Conservation (phyloP, 805 yeast genomes). For the Cyberlindnera euphorbiae region DNA sequence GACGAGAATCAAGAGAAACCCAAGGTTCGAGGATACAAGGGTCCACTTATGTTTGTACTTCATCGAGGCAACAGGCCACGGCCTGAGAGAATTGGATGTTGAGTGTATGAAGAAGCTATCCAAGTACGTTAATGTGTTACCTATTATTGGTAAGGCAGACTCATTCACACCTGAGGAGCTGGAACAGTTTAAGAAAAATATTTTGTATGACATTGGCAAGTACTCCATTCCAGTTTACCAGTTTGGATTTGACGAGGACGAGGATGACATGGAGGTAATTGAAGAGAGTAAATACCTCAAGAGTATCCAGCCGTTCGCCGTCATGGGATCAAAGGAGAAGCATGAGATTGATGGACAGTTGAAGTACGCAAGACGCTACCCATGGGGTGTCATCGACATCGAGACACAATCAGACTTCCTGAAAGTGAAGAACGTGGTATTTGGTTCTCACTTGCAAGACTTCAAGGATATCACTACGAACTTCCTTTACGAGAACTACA, state of each 20-base stretch:
- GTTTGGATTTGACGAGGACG: conserved; percentile 66
- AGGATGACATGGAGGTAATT: conserved; percentile 63
- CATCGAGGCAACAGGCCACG: conserved; percentile 74
- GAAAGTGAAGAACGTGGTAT: conserved; percentile 59
- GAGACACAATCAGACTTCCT: conserved; percentile 49
- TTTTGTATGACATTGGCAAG: conserved; percentile 58
- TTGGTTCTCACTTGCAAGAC: conserved; percentile 81
- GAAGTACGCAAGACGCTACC: conserved; percentile 61
- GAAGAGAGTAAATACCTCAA: conserved; percentile 63
- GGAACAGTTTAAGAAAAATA: conserved; percentile 50
- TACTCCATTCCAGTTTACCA: conserved; percentile 72
- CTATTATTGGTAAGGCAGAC: conserved; percentile 68
- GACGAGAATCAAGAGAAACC: conserved; percentile 81
- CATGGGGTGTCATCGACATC: conserved; percentile 67
- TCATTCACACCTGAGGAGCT: conserved; percentile 62
- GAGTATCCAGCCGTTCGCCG: conserved; percentile 69
- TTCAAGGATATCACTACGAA: conserved; percentile 78
- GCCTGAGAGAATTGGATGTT: conserved; percentile 69
- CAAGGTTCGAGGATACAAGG: conserved; percentile 71
- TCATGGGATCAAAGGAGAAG: conserved; percentile 60
- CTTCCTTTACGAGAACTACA: conserved; percentile 68
- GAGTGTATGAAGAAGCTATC: conserved; percentile 66
- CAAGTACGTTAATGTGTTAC: conserved; percentile 69
- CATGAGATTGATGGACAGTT: conserved; percentile 44
- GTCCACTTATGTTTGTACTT: conserved; percentile 72